Evolutionary conservation across 805 yeast species (phyloP).

Genomic region (Myxozyma lipomycoides): DNA sequence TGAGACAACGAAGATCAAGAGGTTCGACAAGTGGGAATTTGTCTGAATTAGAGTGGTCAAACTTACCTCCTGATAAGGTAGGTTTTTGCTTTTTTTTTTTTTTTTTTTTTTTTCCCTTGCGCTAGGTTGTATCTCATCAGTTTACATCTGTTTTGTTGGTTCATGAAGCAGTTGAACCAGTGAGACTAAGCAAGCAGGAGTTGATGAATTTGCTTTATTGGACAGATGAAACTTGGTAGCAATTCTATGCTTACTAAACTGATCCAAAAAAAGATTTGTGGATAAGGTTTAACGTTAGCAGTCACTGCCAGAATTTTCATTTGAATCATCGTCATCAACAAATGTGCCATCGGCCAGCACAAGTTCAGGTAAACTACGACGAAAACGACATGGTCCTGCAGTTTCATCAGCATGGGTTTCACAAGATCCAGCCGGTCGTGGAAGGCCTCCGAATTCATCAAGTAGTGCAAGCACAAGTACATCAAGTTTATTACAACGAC

Average conservation of each 20-base stretch:
- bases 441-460: slow-evolving; percentile 10
- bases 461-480: neutral
- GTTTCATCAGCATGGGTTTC: slow-evolving; percentile 24
- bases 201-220: too few species aligned
- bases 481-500: slow-evolving; percentile 3
- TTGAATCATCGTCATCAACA: too few species aligned
- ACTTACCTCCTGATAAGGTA: slow-evolving; percentile 8
- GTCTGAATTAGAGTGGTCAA: neutral
- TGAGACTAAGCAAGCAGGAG: too few species aligned
- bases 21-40: neutral
- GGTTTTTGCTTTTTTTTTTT: slow-evolving; percentile 6
- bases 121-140: too few species aligned
- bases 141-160: too few species aligned
- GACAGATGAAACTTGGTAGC: too few species aligned
- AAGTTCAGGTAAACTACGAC: slow-evolving; percentile 3
- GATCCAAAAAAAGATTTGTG: too few species aligned
- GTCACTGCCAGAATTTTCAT: too few species aligned
- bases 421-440: slow-evolving; percentile 19
- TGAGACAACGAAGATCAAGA: slow-evolving; percentile 11
- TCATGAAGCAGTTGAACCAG: too few species aligned
- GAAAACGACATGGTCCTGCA: slow-evolving; percentile 25
- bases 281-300: too few species aligned
- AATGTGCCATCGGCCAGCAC: neutral
- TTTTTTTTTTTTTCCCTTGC: neutral
- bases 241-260: too few species aligned